A percentile compares a stretch with the other conserved stretches of the same genome.
Evolutionary conservation across 768 basidiomycete species (phyloP).

Genomic region (Agrocybe praecox): DNA sequence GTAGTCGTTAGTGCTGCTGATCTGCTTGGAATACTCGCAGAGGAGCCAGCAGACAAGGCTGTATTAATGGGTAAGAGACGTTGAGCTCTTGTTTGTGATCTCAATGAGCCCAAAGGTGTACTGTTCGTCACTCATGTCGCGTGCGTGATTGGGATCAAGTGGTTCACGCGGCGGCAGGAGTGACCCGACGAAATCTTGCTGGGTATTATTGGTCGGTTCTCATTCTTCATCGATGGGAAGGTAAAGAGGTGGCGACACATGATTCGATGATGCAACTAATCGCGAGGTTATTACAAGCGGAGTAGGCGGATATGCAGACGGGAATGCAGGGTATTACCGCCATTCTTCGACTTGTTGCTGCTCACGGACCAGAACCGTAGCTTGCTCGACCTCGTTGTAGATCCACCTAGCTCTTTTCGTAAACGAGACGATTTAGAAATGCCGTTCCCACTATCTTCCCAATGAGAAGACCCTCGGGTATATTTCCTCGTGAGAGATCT

Average conservation of each 20-base stretch:
- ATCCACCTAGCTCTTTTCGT: background rate
- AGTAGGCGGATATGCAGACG: slow-evolving; percentile 77
- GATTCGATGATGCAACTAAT: slow-evolving; percentile 25
- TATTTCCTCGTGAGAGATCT: slow-evolving; percentile 2
- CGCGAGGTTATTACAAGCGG: slow-evolving; percentile 46
- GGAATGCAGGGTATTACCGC: slow-evolving; percentile 74
- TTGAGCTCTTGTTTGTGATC: slow-evolving; percentile 20
- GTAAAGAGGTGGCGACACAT: slow-evolving; percentile 20
- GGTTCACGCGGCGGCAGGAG: slow-evolving; percentile 68
- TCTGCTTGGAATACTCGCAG: slow-evolving; percentile 26
- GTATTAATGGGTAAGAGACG: slow-evolving; percentile 17
- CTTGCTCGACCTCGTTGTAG: slow-evolving; percentile 8
- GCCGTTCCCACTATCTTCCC: background rate
- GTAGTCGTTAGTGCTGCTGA: slow-evolving; percentile 37
- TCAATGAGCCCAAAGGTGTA: slow-evolving; percentile 19
- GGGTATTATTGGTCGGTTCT: slow-evolving; percentile 7
- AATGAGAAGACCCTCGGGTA: background rate
- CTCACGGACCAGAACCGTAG: slow-evolving; percentile 16
- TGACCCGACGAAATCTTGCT: slow-evolving; percentile 71
- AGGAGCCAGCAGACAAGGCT: slow-evolving; percentile 16
- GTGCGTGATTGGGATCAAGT: slow-evolving; percentile 57
- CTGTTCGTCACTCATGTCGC: slow-evolving; percentile 61
- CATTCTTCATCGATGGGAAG: slow-evolving; percentile 43
- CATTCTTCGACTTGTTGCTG: slow-evolving; percentile 59
- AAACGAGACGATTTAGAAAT: background rate